Percentiles rank a stretch among this genome's conserved stretches.
Conservation (phyloP, 331 rosid species). For the Quercus tomentella region DNA sequence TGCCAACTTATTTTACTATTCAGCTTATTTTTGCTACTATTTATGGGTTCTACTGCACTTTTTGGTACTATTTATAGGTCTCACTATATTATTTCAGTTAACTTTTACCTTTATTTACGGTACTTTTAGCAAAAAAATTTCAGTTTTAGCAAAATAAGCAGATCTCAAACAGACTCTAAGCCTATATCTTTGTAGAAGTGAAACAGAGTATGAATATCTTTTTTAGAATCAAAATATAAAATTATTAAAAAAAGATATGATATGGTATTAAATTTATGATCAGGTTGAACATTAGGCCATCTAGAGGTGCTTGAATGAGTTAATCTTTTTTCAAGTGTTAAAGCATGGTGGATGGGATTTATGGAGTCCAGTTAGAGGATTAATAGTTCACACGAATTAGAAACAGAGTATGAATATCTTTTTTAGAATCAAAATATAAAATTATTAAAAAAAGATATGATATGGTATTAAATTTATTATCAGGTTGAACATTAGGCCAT, state of each 20-base stretch:
- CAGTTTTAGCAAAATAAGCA: too few species aligned
- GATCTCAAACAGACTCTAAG: not conserved
- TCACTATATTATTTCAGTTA: rapidly evolving
- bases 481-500: not conserved
- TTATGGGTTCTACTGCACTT: too few species aligned
- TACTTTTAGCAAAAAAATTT: too few species aligned
- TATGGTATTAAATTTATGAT: not conserved
- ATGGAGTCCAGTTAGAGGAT: not conserved
- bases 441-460: not conserved
- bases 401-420: not conserved
- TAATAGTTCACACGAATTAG: too few species aligned
- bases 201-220: not conserved
- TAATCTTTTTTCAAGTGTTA: not conserved
- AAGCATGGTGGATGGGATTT: not conserved
- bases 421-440: not conserved
- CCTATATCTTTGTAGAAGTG: not conserved
- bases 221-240: not conserved
- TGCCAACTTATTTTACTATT: too few species aligned
- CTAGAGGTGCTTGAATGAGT: not conserved
- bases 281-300: not conserved
- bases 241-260: not conserved
- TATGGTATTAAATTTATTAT: not conserved
- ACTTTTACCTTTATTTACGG: too few species aligned
- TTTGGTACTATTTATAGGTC: too few species aligned
- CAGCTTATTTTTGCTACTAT: too few species aligned